These are phyloP conservation scores for Eimeria acervulina DNA, from an alignment of 169 alveolate species.

Conservation along the genomic window DNA sequence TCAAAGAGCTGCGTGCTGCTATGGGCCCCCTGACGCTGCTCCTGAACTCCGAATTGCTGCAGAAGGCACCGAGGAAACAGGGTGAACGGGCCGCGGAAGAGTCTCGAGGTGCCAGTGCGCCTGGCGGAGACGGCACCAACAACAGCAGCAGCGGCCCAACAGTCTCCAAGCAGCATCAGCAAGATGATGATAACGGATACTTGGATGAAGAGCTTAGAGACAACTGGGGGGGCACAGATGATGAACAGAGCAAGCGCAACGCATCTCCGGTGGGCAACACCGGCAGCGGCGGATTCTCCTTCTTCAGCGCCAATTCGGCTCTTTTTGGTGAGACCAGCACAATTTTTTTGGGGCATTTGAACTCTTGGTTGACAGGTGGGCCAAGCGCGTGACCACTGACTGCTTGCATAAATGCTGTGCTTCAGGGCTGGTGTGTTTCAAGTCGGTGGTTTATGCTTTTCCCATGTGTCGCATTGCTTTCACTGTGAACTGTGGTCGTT, in stretches of 20 bases:
- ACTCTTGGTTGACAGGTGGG: not conserved
- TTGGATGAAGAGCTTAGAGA: conserved; percentile 61
- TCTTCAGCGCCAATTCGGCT: conserved; percentile 78
- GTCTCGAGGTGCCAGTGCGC: not conserved
- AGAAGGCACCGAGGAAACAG: not conserved
- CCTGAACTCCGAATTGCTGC: conserved; percentile 61
- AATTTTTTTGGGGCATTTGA: not conserved
- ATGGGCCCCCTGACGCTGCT: conserved; percentile 79
- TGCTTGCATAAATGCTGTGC: not conserved
- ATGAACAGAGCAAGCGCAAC: not conserved
- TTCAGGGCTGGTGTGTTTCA: not conserved
- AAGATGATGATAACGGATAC: conserved; percentile 30
- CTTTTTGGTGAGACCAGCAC: conserved; percentile 56
- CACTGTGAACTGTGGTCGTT: not conserved
- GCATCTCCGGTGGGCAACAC: not conserved
- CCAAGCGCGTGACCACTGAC: not conserved
- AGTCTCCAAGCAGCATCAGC: conserved; percentile 35
- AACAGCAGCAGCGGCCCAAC: not conserved
- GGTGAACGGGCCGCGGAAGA: not conserved
- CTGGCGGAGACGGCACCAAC: conserved; percentile 17
- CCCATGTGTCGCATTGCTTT: not conserved
- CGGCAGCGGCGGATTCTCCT: conserved; percentile 76
- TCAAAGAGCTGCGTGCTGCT: conserved; percentile 61
- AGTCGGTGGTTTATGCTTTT: not conserved
- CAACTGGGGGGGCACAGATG: conserved; percentile 34